phyloP scores from a whole-genome alignment of 2,329 filamentous ascomycete genomes.

The Epichloe baconii region DNA sequence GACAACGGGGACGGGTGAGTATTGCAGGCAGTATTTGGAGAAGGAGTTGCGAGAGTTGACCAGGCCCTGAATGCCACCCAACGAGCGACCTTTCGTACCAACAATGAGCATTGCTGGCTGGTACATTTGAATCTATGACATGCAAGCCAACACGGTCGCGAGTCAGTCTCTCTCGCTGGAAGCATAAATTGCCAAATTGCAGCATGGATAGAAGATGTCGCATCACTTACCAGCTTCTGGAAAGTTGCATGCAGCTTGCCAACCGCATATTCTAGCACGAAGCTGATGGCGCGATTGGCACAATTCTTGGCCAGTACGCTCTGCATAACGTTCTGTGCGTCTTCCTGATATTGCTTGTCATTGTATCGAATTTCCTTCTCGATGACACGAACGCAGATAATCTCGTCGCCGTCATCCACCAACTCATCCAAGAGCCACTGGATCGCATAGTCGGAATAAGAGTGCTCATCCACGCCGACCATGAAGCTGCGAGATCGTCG shows the following conservation, averaged over 20 bases:
- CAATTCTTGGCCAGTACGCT: slow-evolving; percentile 67
- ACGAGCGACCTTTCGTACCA: slow-evolving; percentile 70
- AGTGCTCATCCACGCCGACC: slow-evolving; percentile 80
- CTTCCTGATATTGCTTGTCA: slow-evolving; percentile 58
- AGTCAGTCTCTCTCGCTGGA: slow-evolving; percentile 4
- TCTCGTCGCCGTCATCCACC: slow-evolving; percentile 85
- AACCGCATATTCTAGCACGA: slow-evolving; percentile 76
- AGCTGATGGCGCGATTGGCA: slow-evolving; percentile 68
- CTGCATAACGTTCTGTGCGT: slow-evolving; percentile 62
- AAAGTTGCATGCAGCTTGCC: slow-evolving; percentile 86
- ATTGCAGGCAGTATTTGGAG: slow-evolving; percentile 88
- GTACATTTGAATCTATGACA: slow-evolving; percentile 68
- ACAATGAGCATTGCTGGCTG: slow-evolving; percentile 86
- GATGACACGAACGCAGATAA: slow-evolving; percentile 78
- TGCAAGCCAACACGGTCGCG: not conserved
- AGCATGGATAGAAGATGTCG: too few relatives aligned
- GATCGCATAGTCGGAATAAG: slow-evolving; percentile 83
- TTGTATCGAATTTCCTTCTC: slow-evolving; percentile 67
- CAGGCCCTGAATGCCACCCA: slow-evolving; percentile 76
- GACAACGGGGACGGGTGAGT: slow-evolving; percentile 84
- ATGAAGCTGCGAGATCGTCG: slow-evolving; percentile 79
- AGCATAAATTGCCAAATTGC: not conserved
- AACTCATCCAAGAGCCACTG: slow-evolving; percentile 88
- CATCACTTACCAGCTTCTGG: slow-evolving; percentile 63
- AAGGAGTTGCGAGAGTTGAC: slow-evolving; percentile 69